A percentile compares a stretch with the other conserved stretches of the same genome.
phyloP scores from a whole-genome alignment of 495 filamentous ascomycete genomes.

The Penicillium coprophilum region DNA sequence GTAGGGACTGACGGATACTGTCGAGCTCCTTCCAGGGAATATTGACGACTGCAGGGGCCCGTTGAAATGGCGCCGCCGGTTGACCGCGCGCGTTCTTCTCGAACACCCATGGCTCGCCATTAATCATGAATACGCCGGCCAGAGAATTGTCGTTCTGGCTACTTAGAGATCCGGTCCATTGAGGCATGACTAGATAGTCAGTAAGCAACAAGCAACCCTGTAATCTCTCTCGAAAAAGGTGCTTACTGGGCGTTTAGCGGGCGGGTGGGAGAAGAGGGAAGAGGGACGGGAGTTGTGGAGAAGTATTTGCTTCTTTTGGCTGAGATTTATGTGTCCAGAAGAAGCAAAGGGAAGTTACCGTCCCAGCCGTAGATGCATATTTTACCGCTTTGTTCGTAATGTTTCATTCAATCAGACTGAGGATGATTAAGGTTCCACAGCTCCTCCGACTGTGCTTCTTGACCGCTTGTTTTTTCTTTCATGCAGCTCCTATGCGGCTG shows the following conservation, averaged over 20 bases:
- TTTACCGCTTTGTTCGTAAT: neutral
- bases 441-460: neutral
- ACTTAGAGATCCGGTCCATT: slow-evolving; percentile 9
- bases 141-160: slow-evolving; percentile 4
- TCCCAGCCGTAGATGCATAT: too few species aligned
- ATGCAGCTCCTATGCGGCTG: neutral
- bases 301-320: neutral
- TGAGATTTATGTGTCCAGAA: neutral
- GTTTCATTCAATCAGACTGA: neutral
- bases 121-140: slow-evolving; percentile 11
- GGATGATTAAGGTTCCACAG: neutral
- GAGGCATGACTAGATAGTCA: slow-evolving; percentile 6
- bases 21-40: slow-evolving; percentile 12
- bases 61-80: slow-evolving; percentile 4
- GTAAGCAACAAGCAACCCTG: neutral
- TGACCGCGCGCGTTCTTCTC: slow-evolving; percentile 6
- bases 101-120: slow-evolving; percentile 13
- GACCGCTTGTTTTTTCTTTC: neutral
- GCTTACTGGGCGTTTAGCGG: neutral
- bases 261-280: neutral
- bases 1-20: slow-evolving; percentile 3
- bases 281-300: neutral
- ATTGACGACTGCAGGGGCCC: slow-evolving; percentile 11
- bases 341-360: neutral
- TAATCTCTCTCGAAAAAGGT: neutral